These are phyloP conservation scores for Fusarium nematophilum DNA, from an alignment of 2,329 filamentous ascomycete species.

Conservation along the genomic window DNA sequence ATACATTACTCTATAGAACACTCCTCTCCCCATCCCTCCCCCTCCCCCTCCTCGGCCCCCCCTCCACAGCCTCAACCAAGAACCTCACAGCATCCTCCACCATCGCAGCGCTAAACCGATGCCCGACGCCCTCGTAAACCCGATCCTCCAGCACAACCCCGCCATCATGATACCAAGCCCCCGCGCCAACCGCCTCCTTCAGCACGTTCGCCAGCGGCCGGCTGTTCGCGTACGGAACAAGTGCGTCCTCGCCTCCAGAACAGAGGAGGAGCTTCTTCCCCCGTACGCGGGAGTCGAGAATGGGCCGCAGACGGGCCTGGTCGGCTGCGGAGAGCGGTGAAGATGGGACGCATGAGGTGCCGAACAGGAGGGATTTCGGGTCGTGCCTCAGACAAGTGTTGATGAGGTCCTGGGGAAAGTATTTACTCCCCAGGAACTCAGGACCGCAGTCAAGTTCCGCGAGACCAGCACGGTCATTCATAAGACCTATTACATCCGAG, in stretches of 20 bases:
- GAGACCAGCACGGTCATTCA: constrained; percentile 80
- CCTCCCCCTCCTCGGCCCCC: constrained; percentile 41
- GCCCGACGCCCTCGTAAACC: constrained; percentile 75
- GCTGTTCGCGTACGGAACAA: constrained; percentile 76
- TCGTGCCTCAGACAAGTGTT: constrained; percentile 74
- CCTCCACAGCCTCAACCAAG: constrained; percentile 61
- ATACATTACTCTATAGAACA: constrained; percentile 33
- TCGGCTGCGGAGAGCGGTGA: constrained; percentile 50
- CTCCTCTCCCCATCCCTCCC: constrained; percentile 47
- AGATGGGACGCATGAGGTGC: constrained; percentile 54
- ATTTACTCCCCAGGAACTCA: constrained; percentile 78
- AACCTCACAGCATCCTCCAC: constrained; percentile 73
- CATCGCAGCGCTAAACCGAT: constrained; percentile 77
- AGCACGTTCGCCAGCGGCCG: constrained; percentile 70
- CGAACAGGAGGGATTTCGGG: constrained; percentile 79
- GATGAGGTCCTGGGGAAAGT: constrained; percentile 80
- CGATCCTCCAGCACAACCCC: constrained; percentile 71
- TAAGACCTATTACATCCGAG: constrained; percentile 66
- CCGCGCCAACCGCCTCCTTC: constrained; percentile 59
- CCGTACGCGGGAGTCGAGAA: constrained; percentile 62
- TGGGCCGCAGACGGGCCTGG: constrained; percentile 55
- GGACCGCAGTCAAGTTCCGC: constrained; percentile 67
- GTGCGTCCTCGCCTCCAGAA: constrained; percentile 74
- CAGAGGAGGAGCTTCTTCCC: constrained; percentile 75
- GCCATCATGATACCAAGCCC: constrained; percentile 65